phyloP scores from a whole-genome alignment of 768 basidiomycete genomes.

The Hemileccinum rubropunctum region DNA sequence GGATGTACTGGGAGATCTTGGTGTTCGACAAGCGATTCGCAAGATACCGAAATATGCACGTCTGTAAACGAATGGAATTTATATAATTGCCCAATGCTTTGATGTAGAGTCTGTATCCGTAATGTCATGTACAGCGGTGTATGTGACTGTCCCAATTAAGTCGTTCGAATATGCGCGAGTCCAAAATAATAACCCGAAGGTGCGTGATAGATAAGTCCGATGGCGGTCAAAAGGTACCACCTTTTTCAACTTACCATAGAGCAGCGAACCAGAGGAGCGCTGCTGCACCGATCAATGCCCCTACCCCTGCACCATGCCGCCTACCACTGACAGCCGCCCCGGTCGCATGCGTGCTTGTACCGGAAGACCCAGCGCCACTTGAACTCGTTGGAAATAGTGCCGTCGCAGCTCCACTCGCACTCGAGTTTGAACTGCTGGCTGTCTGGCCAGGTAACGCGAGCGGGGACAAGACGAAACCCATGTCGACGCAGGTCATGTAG shows the following conservation, averaged over 20 bases:
- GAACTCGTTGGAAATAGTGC: slow-evolving; percentile 1
- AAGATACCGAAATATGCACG: slow-evolving; percentile 58
- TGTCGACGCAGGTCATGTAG: slow-evolving; percentile 24
- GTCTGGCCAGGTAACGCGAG: slow-evolving; percentile 28
- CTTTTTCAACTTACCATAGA: slow-evolving; percentile 10
- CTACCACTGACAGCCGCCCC: slow-evolving; percentile 1
- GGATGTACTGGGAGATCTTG: slow-evolving; percentile 71
- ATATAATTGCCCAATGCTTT: background rate
- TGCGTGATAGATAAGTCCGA: slow-evolving; percentile 10
- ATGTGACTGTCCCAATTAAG: background rate
- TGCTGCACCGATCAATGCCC: slow-evolving; percentile 2
- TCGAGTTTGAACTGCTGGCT: slow-evolving; percentile 14
- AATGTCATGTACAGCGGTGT: slow-evolving; percentile 7
- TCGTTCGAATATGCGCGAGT: background rate
- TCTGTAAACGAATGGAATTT: slow-evolving; percentile 29
- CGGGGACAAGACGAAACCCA: slow-evolving; percentile 22
- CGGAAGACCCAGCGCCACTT: background rate
- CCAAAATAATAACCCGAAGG: slow-evolving; percentile 3
- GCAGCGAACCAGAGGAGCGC: slow-evolving; percentile 7
- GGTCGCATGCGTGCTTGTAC: background rate
- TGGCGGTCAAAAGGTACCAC: background rate
- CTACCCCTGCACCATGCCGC: background rate
- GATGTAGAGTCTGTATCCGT: background rate
- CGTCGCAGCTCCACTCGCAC: background rate
- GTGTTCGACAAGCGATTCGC: slow-evolving; percentile 70